phyloP scores from a whole-genome alignment of 2,329 filamentous ascomycete genomes.

The Pyrenophora graminea region DNA sequence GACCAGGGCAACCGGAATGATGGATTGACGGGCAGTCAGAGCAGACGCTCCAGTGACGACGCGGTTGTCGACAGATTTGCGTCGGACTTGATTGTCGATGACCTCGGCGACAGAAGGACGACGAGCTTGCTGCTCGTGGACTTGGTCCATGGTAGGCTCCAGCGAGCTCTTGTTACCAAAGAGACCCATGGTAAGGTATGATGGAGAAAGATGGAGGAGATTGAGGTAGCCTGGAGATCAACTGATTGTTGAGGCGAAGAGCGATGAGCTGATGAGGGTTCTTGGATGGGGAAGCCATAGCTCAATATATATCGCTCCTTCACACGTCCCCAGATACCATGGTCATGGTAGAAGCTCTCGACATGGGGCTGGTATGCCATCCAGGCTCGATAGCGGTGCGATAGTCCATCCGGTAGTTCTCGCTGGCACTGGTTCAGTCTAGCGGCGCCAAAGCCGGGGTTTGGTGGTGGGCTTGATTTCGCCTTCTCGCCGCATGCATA shows the following conservation, averaged over 20 bases:
- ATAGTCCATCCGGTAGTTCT: constrained; percentile 20
- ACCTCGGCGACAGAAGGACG: constrained; percentile 44
- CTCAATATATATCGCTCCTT: constrained; percentile 27
- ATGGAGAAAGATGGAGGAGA: not conserved
- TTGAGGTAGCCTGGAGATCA: constrained; percentile 1
- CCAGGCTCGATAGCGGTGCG: constrained; percentile 24
- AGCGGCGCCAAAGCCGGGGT: constrained; percentile 10
- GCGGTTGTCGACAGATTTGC: constrained; percentile 44
- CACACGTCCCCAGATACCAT: constrained; percentile 8
- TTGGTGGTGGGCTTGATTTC: too few relatives aligned
- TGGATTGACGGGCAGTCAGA: constrained; percentile 51
- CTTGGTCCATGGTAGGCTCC: constrained; percentile 43
- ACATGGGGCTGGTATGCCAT: constrained; percentile 11
- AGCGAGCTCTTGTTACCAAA: constrained; percentile 32
- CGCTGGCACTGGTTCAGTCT: constrained; percentile 23
- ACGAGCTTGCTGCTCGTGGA: constrained; percentile 44
- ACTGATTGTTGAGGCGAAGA: constrained; percentile 16
- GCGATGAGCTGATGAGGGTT: constrained; percentile 25
- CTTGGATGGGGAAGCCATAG: constrained; percentile 11
- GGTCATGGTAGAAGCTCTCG: constrained; percentile 6
- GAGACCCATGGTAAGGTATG: constrained; percentile 26
- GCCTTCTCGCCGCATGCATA: too few relatives aligned
- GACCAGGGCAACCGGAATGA: constrained; percentile 55
- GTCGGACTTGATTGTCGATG: constrained; percentile 36
- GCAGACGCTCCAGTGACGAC: constrained; percentile 44